Evolutionary conservation across 768 basidiomycete species (phyloP).

Genomic region (Stropharia rugosoannulata): DNA sequence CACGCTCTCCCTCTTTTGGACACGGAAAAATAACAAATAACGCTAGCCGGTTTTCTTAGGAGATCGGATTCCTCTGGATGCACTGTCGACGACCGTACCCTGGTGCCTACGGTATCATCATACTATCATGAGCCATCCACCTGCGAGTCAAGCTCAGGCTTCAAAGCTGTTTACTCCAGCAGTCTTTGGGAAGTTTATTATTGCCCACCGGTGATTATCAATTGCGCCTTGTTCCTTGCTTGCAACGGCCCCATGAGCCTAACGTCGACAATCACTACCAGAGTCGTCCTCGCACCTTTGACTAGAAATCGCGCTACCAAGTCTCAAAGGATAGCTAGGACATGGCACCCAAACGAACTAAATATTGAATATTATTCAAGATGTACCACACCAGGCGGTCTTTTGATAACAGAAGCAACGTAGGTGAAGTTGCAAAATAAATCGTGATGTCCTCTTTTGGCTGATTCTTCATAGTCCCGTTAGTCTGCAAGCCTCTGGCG

Average conservation of each 20-base stretch:
- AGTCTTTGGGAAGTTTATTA: conserved; percentile 8
- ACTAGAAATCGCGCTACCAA: conserved; percentile 15
- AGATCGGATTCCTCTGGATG: too few relatives aligned
- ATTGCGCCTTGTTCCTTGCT: background rate
- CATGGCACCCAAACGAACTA: conserved; percentile 15
- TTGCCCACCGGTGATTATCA: conserved; percentile 10
- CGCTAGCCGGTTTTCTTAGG: too few relatives aligned
- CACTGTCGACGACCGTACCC: too few relatives aligned
- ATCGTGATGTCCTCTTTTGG: too few relatives aligned
- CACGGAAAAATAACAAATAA: too few relatives aligned
- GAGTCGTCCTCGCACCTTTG: conserved; percentile 16
- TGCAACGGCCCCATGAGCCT: background rate
- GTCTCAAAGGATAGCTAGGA: conserved; percentile 10
- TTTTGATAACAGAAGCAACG: conserved; percentile 17
- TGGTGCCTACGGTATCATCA: background rate
- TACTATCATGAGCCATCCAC: background rate
- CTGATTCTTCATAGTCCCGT: conserved; percentile 5
- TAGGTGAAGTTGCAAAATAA: background rate
- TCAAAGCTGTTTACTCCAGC: conserved; percentile 14
- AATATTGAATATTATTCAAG: conserved; percentile 13
- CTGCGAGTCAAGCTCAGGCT: background rate
- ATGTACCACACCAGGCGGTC: conserved; percentile 13
- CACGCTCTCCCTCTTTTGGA: too few relatives aligned
- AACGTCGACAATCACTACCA: background rate
- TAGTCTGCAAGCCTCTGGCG: conserved; percentile 14